phyloP scores from a whole-genome alignment of 345 rosid genomes.

The Draba incana region DNA sequence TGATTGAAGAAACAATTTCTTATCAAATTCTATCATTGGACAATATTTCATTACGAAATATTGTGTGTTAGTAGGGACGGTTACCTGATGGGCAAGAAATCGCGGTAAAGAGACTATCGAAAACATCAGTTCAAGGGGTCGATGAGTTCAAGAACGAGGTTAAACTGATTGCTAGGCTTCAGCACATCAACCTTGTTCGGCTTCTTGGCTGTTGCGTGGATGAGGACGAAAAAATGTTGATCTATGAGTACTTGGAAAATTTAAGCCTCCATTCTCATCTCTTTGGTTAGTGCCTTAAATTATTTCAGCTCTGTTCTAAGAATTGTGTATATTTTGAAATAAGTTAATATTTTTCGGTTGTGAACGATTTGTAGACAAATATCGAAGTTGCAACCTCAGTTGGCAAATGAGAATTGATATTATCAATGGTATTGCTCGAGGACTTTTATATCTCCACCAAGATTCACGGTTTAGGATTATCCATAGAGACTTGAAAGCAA shows the following conservation, averaged over 20 bases:
- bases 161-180: constrained; percentile 74
- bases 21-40: not conserved
- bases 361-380: constrained; percentile 47
- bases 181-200: constrained; percentile 78
- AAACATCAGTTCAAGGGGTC: constrained; percentile 67
- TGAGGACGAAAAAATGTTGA: constrained; percentile 69
- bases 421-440: constrained; percentile 71
- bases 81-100: constrained; percentile 63
- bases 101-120: constrained; percentile 83
- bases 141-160: constrained; percentile 91
- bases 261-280: constrained; percentile 71
- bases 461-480: constrained; percentile 83
- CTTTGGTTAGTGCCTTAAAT: constrained; percentile 54
- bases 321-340: not conserved
- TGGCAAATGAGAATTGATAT: constrained; percentile 73
- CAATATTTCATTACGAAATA: not conserved
- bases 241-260: constrained; percentile 86
- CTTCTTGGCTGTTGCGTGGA: constrained; percentile 72
- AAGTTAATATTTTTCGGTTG: not conserved
- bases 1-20: not conserved
- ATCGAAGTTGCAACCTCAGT: constrained; percentile 45
- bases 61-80: constrained; percentile 46
- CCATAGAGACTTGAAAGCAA: constrained; percentile 81
- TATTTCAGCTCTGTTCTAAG: not conserved
- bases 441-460: constrained; percentile 77